Conservation (phyloP, 208 protist species). For the Tritrichomonas foetus region DNA sequence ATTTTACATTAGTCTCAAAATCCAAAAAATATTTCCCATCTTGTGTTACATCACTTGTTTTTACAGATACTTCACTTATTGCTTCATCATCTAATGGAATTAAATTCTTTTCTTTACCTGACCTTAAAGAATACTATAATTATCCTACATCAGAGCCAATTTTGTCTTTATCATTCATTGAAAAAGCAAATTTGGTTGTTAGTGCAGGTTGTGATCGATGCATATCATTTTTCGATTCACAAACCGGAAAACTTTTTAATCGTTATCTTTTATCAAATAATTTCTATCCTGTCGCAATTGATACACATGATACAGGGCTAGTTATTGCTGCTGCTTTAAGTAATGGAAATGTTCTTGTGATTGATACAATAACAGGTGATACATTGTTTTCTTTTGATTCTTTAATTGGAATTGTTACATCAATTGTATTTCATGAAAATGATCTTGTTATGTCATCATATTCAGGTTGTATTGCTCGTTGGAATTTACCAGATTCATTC, state of each 20-base stretch:
- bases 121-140: neutral
- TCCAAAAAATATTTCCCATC: neutral
- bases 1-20: neutral
- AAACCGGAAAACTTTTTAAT: neutral
- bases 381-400: neutral
- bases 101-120: neutral
- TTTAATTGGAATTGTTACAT: neutral
- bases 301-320: neutral
- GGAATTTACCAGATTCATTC: neutral
- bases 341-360: neutral
- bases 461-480: neutral
- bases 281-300: neutral
- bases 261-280: neutral
- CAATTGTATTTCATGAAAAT: neutral
- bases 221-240: neutral
- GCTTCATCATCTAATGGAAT: neutral
- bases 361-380: conserved; percentile 4
- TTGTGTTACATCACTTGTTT: neutral
- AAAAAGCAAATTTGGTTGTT: neutral
- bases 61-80: neutral
- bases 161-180: neutral
- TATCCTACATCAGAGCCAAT: neutral
- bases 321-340: neutral
- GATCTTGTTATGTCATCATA: neutral
- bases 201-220: neutral